Base-by-base conservation (phyloP, 768 basidiomycete species). In the Pleurotus cornucopiae region DNA sequence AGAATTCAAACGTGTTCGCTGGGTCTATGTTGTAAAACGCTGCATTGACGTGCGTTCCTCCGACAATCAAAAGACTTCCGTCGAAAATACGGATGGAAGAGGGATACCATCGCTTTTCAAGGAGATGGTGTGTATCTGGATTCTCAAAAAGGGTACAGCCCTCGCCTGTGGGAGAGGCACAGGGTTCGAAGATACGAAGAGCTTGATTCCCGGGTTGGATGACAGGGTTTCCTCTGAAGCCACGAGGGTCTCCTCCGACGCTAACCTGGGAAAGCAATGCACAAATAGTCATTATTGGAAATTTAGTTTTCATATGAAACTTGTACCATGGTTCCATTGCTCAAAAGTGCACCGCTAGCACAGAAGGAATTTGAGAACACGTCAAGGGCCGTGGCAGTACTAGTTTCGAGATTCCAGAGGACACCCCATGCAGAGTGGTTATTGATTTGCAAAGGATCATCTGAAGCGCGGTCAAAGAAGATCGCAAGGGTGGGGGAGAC, bases 281-380 rank as follows among this genome's bases (percentile, higher is more conserved):
- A 25, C 11, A 11, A 34, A 34, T 3, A 9, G 7, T 34, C 30
- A 34, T 9, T 34, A 34, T 34, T 34, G 30, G 16, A 5, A 37
- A 14, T 3, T 26, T 30, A 3, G 20, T 5, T 20, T 20, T 7
- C 16, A 1, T 18, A 2, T 4, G 13, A 16, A 13, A 14, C 21
- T 51, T 76, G 75, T 46, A 81, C 68, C 82, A 81, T 84, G 2
- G 79, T 80, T 6, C 84, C 84, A 64, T 85, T 82, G 0, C 75
- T 81, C n/a, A 83, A 64, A 1, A 79, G 71, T 7, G 60, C 54
- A 44, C 81, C 71, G 21, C 76, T 78, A 6, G 84, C 83, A 61
- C 83, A 86, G 70, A 86, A 86, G 0, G 79, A 67, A 66, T 88
- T 85, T 7, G 80, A 80, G 39, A 75, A 59, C 20, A 82, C 69